Evolutionary conservation across 2,329 filamentous ascomycete species (phyloP), one percentile per base, ranked within the genome.

Genomic region (Apiospora phragmitis): DNA sequence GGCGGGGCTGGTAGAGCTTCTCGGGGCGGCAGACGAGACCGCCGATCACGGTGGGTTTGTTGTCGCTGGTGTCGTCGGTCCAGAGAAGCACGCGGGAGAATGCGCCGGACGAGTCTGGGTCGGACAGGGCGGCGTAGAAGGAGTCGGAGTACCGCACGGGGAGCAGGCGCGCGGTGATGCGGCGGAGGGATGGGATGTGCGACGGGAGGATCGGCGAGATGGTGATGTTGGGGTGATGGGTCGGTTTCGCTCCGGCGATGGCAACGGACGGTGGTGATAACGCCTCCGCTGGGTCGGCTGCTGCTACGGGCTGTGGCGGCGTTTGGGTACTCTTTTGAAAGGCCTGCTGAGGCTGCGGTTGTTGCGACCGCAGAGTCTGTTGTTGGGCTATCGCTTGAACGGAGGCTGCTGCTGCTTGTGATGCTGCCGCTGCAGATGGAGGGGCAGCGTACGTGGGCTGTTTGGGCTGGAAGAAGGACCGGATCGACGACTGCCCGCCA

Each of bases 101-200:
- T 75, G 85, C 86, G 47, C 83, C 84, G 18, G 85, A 85, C 29
- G 82, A 80, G 24, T 83, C 76, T 14, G 86, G 84, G 72, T 89
- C 83, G 71, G 87, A 80, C 69, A 88, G 85, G 47, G 83, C 83
- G 68, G 83, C 80, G 84, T 91, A 92, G 82, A 92, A 92, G 66
- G 84, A 83, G 77, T 92, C 90, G 3, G 88, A 85, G 78, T 92
- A 92, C 78, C 83, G 82, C 71, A 92, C 88, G 67, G 88, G 89
- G 1, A 92, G 87, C 68, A 92, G 86, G 68, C 92, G 86, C 62
- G 88, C 82, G 80, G 91, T 91, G 79, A 92, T 90, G 75, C 90
- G 87, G 49, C 88, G 88, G 7, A 92, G 84, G 62, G 88, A 84
- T 70, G 87, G 82, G 70, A 91, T 80, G 79, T 92, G 88, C 65